Evolutionary conservation across 352 stramenopile genomes (phyloP), one percentile per base, ranked within the genome.

Genomic region (Globisporangium mamillatum): DNA sequence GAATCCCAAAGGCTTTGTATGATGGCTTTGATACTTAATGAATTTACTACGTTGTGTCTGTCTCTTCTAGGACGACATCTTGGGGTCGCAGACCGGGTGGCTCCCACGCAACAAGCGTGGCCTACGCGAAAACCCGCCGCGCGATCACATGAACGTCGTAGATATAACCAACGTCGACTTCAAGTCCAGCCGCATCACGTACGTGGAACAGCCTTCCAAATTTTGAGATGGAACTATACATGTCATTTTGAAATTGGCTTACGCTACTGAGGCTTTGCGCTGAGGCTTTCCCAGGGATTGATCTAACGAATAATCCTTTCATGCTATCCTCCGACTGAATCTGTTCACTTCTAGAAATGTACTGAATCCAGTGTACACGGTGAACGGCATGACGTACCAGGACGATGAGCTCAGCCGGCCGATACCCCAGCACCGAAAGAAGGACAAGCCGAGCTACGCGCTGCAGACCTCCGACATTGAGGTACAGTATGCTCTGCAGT

Each of bases 91-190:
- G 29, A 32, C 73, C 1, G 84, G 84, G 1, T 92, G 84, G 81
- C 44, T 86, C 38, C 80, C 81, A 9, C 69, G 63, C 16, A 79
- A 88, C 71, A 89, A 88, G 59, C 77, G 79, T 4, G 74, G 60
- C 16, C 60, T 83, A 9, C 72, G 82, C n/a, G 78, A 86, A 25
- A 54, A 87, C 60, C 80, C 81, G 1, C 83, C 86, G 7, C 82
- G 86, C 8, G 82, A 92, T 25, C 88, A 86, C 56, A 62, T 92
- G 2, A 74, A 91, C 36, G 82, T 88, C 24, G 55, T 57, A 2
- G 86, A 93, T 60, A 93, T 93, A 66, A 91, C 69, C 57, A 85
- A 91, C 54, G 79, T 81, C 22, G 79, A 88, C 66, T 93, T 91
- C 62, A 82, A 81, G 50, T 91, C 83, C 9, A 89, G 76, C 27